Percentiles rank a stretch among this genome's conserved stretches.
These are phyloP conservation scores for Cicer judaicum DNA, from an alignment of 306 rosid genomes.

Conservation along the genomic window DNA sequence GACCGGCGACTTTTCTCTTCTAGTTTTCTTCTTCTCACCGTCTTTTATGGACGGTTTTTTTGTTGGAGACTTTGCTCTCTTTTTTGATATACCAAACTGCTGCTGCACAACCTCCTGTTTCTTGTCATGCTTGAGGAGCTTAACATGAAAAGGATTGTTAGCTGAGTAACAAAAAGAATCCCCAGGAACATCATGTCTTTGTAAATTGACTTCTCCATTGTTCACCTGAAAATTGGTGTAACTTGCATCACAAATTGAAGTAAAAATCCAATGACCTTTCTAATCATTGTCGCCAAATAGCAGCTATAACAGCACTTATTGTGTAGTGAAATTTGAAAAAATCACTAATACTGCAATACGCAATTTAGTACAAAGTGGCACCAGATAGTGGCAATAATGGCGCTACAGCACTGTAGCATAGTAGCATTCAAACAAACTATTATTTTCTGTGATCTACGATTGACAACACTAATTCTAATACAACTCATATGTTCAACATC, in stretches of 20 bases:
- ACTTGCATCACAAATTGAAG: background rate
- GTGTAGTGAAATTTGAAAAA: too few species aligned
- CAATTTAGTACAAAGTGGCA: too few species aligned
- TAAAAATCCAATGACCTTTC: background rate
- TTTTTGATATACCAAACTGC: conserved; percentile 52
- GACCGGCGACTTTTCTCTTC: background rate
- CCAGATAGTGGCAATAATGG: too few species aligned
- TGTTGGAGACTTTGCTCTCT: conserved; percentile 66
- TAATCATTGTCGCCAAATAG: too few species aligned
- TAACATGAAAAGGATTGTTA: conserved; percentile 69
- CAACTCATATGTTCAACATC: conserved; percentile 22
- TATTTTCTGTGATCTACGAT: too few species aligned
- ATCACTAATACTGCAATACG: too few species aligned
- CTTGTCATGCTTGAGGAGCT: conserved; percentile 59
- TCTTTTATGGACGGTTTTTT: conserved; percentile 46
- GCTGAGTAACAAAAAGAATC: conserved; percentile 64
- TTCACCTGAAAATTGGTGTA: conserved; percentile 70
- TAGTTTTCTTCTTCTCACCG: conserved; percentile 25
- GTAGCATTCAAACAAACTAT: too few species aligned
- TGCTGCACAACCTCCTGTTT: conserved; percentile 34
- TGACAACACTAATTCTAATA: background rate
- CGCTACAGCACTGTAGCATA: too few species aligned
- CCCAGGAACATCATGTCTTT: conserved; percentile 55
- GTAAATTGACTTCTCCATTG: conserved; percentile 74
- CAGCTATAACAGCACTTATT: too few species aligned